These are phyloP conservation scores for Bimuria novae-zelandiae DNA, from an alignment of 2,329 filamentous ascomycete species.

Conservation along the genomic window DNA sequence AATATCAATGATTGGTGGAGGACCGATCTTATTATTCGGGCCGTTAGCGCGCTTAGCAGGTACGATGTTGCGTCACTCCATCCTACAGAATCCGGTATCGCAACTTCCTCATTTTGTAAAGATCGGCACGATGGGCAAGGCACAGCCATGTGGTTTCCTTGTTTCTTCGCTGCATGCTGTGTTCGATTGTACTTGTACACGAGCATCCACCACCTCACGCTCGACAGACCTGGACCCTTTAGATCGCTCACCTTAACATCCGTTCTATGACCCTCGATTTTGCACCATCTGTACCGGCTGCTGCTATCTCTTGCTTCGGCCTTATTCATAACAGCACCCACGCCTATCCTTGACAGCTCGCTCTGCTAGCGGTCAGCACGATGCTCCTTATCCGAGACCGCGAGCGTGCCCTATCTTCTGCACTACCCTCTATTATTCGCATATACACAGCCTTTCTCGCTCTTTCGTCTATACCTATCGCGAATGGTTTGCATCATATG, in stretches of 20 bases:
- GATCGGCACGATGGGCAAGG: slow-evolving; percentile 15
- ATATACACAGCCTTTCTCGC: slow-evolving; percentile 31
- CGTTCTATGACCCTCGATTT: background rate
- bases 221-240: slow-evolving; percentile 21
- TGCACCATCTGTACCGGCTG: slow-evolving; percentile 12
- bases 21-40: too few species aligned
- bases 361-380: slow-evolving; percentile 17
- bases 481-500: slow-evolving; percentile 42
- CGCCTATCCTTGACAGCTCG: background rate
- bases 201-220: slow-evolving; percentile 10
- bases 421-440: slow-evolving; percentile 17
- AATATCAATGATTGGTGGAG: slow-evolving; percentile 22
- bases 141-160: slow-evolving; percentile 13
- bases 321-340: background rate
- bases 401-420: slow-evolving; percentile 8
- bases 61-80: slow-evolving; percentile 23
- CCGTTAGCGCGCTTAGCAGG: slow-evolving; percentile 21
- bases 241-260: slow-evolving; percentile 1
- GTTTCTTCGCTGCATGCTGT: slow-evolving; percentile 12
- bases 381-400: slow-evolving; percentile 24
- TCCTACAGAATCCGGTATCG: slow-evolving; percentile 4
- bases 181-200: slow-evolving; percentile 2
- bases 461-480: slow-evolving; percentile 26
- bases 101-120: slow-evolving; percentile 17
- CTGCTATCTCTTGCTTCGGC: slow-evolving; percentile 9